Base-by-base conservation (phyloP, 345 rosid species). In the Noccaea bulbosa region DNA sequence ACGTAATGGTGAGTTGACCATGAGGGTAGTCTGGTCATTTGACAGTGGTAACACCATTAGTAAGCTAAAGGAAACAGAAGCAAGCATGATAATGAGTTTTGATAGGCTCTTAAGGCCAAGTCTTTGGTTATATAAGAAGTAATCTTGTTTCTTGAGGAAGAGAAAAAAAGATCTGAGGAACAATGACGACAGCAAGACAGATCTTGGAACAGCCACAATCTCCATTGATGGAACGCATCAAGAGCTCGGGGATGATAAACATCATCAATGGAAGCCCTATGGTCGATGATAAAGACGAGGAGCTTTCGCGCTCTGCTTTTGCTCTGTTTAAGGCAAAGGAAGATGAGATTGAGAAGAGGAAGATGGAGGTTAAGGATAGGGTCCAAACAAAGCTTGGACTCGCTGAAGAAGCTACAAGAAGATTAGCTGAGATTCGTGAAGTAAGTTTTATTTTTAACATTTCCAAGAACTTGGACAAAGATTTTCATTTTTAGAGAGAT, bases 291-390 rank as follows among this genome's bases (percentile, higher is more conserved):
- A 82, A 71, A 49, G 86, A 87, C 10, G 92, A 93, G 12, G 97
- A 93, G 73, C 74, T 87, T 77, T 78, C 92, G 0, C 89, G 81
- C 30, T 87, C 94, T 6, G 90, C 97, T 20, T 66, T 91, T 59
- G 90, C 84, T 14, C 53, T 83, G 83, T 89, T 89, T 79, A 78
- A 83, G 51, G 85, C 84, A 2, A 94, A 88, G 38, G 99, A 91
- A 83, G 97, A 94, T 67, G 97, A 89, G 91, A 94, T 94, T 62
- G 93, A 89, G 81, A 91, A 70, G 83, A 91, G 79, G 83, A 89
- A 85, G 81, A 79, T 77, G 78, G 93, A 89, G 83, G 84, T 94
- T 5, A 84, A 76, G 65, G 88, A 83, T 44, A 88, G 75, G 59
- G 97, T 94, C 10, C 81, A 84, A 35, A 73, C 85, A 65, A 87